Evolutionary conservation across 2,329 filamentous ascomycete genomes (phyloP).

Genomic region (Cladosporium colombiae): DNA sequence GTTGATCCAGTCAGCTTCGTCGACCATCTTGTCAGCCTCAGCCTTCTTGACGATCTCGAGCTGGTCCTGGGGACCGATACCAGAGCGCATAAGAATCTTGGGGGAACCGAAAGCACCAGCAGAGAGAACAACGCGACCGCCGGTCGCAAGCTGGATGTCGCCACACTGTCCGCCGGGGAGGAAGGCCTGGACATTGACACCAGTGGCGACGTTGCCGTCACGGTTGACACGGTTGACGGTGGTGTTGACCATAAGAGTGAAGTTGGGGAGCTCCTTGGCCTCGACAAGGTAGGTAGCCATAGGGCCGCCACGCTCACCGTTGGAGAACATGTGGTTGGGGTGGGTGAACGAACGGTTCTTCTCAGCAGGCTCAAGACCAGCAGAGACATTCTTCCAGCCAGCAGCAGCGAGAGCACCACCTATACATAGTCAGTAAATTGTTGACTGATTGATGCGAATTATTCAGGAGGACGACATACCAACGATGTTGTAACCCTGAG

Average conservation of each 20-base stretch:
- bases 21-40: conserved; percentile 48
- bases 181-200: conserved; percentile 65
- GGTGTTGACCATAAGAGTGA: conserved; percentile 67
- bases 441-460: not conserved
- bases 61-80: conserved; percentile 62
- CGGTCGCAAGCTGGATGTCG: conserved; percentile 59
- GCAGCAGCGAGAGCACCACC: conserved; percentile 57
- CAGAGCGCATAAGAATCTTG: conserved; percentile 68
- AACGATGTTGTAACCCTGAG: conserved; percentile 65
- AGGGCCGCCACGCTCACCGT: conserved; percentile 68
- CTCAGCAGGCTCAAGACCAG: conserved; percentile 59
- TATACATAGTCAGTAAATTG: not conserved
- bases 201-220: conserved; percentile 61
- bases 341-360: conserved; percentile 68
- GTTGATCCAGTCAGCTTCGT: conserved; percentile 51
- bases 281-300: conserved; percentile 70
- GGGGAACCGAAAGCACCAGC: conserved; percentile 70
- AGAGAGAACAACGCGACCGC: conserved; percentile 67
- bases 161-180: conserved; percentile 58
- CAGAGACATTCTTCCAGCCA: conserved; percentile 64
- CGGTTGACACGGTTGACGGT: conserved; percentile 68
- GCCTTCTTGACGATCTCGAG: conserved; percentile 49
- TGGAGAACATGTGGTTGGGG: conserved; percentile 66
- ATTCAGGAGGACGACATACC: conserved; percentile 23
- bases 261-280: conserved; percentile 62